phyloP scores from a whole-genome alignment of 208 protist genomes.

The Leptomonas seymouri region DNA sequence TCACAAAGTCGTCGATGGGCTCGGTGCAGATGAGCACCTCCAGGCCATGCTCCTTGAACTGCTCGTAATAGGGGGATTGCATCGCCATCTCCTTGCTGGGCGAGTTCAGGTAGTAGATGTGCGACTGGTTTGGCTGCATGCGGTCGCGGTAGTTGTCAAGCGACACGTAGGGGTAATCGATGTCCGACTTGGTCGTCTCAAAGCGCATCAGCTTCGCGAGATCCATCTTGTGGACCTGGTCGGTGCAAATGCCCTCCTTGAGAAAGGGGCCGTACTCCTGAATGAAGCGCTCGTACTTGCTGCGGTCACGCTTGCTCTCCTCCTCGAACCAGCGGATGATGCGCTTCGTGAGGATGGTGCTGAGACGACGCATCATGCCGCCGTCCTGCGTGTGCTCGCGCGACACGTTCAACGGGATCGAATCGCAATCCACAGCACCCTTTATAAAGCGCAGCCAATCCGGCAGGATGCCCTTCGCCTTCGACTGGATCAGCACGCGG shows the following conservation, averaged over 20 bases:
- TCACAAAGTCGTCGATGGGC: constrained; percentile 96
- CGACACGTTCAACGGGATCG: constrained; percentile 98
- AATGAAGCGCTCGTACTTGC: constrained; percentile 94
- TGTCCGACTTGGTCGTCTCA: constrained; percentile 81
- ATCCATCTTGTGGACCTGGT: constrained; percentile 95
- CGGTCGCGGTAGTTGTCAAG: constrained; percentile 97
- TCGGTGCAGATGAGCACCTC: constrained; percentile 96
- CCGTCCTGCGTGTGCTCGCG: constrained; percentile 98
- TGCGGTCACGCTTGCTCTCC: constrained; percentile 91
- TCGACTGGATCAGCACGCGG: constrained; percentile 96
- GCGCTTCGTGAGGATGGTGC: constrained; percentile 92
- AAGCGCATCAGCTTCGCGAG: constrained; percentile 95
- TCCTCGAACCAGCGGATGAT: constrained; percentile 92
- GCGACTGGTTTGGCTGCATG: constrained; percentile 94
- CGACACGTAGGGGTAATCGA: constrained; percentile 82
- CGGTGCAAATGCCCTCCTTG: constrained; percentile 96
- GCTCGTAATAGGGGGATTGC: constrained; percentile 96
- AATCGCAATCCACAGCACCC: constrained; percentile 98
- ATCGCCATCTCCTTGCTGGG: constrained; percentile 89
- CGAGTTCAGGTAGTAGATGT: constrained; percentile 97
- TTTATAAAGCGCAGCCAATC: constrained; percentile 97
- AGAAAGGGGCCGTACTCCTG: constrained; percentile 95
- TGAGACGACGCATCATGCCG: constrained; percentile 93
- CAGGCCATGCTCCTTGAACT: constrained; percentile 94
- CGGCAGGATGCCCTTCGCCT: constrained; percentile 95